Conservation (phyloP, 1,284 basidiomycete genomes). For the Leccinum solheimii region DNA sequence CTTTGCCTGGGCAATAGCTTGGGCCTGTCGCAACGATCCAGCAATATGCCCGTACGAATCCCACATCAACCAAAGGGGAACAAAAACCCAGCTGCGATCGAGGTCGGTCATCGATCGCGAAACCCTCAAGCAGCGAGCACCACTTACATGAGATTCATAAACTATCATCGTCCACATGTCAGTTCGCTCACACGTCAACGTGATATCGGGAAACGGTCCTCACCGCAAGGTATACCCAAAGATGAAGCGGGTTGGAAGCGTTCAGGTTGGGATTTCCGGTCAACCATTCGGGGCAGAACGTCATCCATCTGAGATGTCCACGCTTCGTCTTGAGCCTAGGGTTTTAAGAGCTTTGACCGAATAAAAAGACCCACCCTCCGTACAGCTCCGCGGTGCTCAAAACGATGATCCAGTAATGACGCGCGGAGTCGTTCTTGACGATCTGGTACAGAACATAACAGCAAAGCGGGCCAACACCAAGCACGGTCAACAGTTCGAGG, state of each 20-base stretch:
- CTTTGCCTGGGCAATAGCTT: constrained; percentile 42
- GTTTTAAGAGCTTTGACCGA: not conserved
- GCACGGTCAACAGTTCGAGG: constrained; percentile 78
- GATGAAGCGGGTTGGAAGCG: constrained; percentile 61
- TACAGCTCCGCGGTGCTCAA: constrained; percentile 75
- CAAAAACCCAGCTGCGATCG: constrained; percentile 66
- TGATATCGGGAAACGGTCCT: constrained; percentile 22
- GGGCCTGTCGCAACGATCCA: constrained; percentile 50
- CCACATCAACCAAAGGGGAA: constrained; percentile 73
- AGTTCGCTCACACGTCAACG: constrained; percentile 5
- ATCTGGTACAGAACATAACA: constrained; percentile 69
- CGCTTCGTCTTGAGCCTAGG: not conserved
- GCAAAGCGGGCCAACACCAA: constrained; percentile 72
- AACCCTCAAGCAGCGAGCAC: not conserved
- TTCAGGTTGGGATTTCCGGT: constrained; percentile 70
- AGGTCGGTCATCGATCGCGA: constrained; percentile 16
- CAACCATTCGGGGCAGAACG: constrained; percentile 83
- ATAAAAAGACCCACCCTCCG: constrained; percentile 54
- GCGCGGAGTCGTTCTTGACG: constrained; percentile 58
- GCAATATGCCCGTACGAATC: constrained; percentile 75
- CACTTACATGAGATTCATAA: constrained; percentile 76
- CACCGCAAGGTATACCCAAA: constrained; percentile 58
- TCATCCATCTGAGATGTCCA: constrained; percentile 65
- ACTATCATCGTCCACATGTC: constrained; percentile 40
- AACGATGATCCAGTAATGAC: constrained; percentile 81